Conservation (phyloP, 805 yeast genomes). For the Candida takata region DNA sequence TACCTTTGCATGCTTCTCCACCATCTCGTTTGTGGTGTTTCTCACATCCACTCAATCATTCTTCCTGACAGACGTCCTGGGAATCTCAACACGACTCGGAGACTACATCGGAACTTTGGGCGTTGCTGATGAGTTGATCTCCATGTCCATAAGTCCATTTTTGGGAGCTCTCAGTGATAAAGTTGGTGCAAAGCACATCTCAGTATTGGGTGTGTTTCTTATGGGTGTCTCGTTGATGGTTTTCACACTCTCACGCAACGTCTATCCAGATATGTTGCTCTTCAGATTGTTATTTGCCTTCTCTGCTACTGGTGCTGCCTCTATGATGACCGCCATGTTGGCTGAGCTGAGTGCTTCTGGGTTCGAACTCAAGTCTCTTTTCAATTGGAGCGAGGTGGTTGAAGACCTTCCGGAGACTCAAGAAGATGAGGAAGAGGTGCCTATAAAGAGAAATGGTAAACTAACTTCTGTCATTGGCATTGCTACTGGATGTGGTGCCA, state of each 20-base stretch:
- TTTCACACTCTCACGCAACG: slow-evolving; percentile 39
- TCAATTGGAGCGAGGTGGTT: slow-evolving; percentile 9
- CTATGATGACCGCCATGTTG: slow-evolving; percentile 55
- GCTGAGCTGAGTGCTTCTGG: slow-evolving; percentile 48
- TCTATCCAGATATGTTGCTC: slow-evolving; percentile 44
- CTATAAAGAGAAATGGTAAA: slow-evolving; percentile 39
- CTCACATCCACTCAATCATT: slow-evolving; percentile 38
- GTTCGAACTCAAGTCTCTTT: slow-evolving; percentile 24
- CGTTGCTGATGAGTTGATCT: slow-evolving; percentile 52
- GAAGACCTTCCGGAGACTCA: slow-evolving; percentile 2
- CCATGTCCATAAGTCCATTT: slow-evolving; percentile 49
- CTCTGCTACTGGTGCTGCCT: slow-evolving; percentile 49
- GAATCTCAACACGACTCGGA: slow-evolving; percentile 29
- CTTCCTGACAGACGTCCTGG: slow-evolving; percentile 32
- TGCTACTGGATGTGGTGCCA: slow-evolving; percentile 60
- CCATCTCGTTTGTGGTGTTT: slow-evolving; percentile 37
- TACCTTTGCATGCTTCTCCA: slow-evolving; percentile 30
- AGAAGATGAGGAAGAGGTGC: slow-evolving; percentile 7
- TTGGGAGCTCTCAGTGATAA: slow-evolving; percentile 59
- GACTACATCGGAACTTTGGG: slow-evolving; percentile 42
- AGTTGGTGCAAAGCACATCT: slow-evolving; percentile 52
- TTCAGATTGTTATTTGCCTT: slow-evolving; percentile 51
- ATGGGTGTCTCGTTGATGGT: slow-evolving; percentile 41
- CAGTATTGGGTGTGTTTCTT: slow-evolving; percentile 39
- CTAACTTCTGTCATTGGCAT: slow-evolving; percentile 56